Base-by-base conservation (phyloP, 108 stramenopile species). In the Nitzschia sp. region DNA sequence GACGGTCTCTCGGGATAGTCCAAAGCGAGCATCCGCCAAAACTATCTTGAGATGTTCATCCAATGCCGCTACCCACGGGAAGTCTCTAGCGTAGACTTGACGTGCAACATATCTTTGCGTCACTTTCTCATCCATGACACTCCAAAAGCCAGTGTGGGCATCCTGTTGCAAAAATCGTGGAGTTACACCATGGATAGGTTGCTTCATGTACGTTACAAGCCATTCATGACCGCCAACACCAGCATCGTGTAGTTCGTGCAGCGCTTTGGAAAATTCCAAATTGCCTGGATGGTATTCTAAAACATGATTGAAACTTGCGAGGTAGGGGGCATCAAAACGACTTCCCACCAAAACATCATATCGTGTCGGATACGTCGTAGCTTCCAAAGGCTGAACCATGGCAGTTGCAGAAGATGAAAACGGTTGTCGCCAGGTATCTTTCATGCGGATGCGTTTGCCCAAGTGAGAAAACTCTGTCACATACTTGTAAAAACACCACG, bases 221-320 rank as follows among this genome's bases (percentile, higher is more conserved):
- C 21, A 4, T 38, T 1, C 42, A n/a, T n/a, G n/a, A 51, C 38
- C 38, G 38, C 38, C 38, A 13, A 6, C 38, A 42, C 38, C 38
- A n/a, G n/a, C n/a, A n/a, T n/a, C n/a, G n/a, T n/a, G n/a, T 9
- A 36, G 46, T 18, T 71, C 54, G n/a, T 47, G 28, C 24, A 65
- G 19, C 11, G 29, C 19, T 24, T 64, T 59, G 3, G 49, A 25
- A 29, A 56, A 78, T 46, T 46, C 46, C 18, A 34, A 46, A 42
- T 79, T 83, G 19, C 78, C 82, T 17, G 82, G 82, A 77, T 83
- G 82, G 38, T 66, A 80, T 36, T 80, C 61, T 27, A 83, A 46
- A 18, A 71, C 67, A 24, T 54, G 57, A 36, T 77, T 74, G 54
- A 66, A 76, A 47, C 45, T 55, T 18, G 68, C 71, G 11, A 83